A percentile compares a stretch with the other conserved stretches of the same genome.
Evolutionary conservation across 441 rosid species (phyloP).

Genomic region (Arabidopsis hybrid): DNA sequence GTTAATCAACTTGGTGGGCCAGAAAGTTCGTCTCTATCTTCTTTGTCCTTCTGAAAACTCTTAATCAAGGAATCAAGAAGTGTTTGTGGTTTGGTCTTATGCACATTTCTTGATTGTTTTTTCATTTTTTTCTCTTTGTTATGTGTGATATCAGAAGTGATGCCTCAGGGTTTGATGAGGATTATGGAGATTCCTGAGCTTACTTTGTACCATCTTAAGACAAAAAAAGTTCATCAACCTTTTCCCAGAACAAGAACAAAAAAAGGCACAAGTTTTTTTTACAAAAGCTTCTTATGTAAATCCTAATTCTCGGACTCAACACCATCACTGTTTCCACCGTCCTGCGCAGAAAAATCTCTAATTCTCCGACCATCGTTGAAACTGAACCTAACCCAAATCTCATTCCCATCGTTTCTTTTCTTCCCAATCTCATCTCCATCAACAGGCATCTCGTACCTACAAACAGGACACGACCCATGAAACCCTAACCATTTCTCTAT

Average conservation of each 20-base stretch:
- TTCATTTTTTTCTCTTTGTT: background rate
- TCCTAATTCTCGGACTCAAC: constrained; percentile 7
- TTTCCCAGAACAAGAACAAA: background rate
- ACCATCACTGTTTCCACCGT: constrained; percentile 26
- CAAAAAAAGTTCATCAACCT: background rate
- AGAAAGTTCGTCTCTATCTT: background rate
- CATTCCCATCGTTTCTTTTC: constrained; percentile 39
- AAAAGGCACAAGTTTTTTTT: background rate
- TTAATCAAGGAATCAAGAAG: background rate
- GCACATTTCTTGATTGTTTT: background rate
- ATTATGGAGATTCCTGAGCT: constrained; percentile 89
- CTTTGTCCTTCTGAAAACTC: background rate
- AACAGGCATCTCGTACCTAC: constrained; percentile 44
- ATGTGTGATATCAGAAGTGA: background rate
- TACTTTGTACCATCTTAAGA: constrained; percentile 48
- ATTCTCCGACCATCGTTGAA: constrained; percentile 45
- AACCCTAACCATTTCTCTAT: constrained; percentile 45
- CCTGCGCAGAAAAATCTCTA: constrained; percentile 41
- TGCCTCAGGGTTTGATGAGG: constrained; percentile 63
- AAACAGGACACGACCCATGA: constrained; percentile 49
- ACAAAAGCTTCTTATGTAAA: constrained; percentile 2
- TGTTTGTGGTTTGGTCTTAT: background rate
- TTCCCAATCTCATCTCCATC: constrained; percentile 36
- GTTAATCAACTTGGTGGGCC: background rate
- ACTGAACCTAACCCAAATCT: constrained; percentile 43